phyloP scores from a whole-genome alignment of 495 filamentous ascomycete genomes.

The Penicillium lagena region DNA sequence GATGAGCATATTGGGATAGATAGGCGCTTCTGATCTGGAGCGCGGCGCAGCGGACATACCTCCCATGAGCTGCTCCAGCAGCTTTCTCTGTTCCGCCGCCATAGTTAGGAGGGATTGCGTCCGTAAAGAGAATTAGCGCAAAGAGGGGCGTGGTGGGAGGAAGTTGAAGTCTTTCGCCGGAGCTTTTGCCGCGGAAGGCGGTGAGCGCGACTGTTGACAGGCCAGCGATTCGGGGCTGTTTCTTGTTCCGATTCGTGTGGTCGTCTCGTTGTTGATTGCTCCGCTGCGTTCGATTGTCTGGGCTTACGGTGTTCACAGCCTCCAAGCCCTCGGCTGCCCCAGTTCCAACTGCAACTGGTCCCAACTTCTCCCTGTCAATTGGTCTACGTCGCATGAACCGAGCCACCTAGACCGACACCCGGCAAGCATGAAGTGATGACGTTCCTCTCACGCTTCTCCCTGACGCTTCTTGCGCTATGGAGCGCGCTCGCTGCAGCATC shows the following conservation, averaged over 20 bases:
- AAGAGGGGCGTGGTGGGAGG: conserved; percentile 5
- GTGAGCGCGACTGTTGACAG: conserved; percentile 18
- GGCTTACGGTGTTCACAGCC: background rate
- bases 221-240: conserved; percentile 5
- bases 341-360: too few species aligned
- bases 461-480: conserved; percentile 33
- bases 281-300: too few species aligned
- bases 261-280: too few species aligned
- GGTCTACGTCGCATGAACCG: conserved; percentile 14
- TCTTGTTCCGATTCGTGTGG: too few species aligned
- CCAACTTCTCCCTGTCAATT: background rate
- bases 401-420: conserved; percentile 18
- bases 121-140: conserved; percentile 2
- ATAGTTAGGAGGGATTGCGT: conserved; percentile 39
- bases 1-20: background rate
- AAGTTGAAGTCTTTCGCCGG: conserved; percentile 11
- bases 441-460: conserved; percentile 33
- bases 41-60: conserved; percentile 21
- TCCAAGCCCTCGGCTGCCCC: background rate
- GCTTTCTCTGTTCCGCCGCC: conserved; percentile 92
- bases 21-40: conserved; percentile 2
- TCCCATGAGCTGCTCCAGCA: conserved; percentile 79
- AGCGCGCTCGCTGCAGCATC: conserved; percentile 22
- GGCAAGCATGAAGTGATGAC: conserved; percentile 53
- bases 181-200: conserved; percentile 19